phyloP scores from a whole-genome alignment of 371 early-diverging fungal species.

The Mucor sp. region DNA sequence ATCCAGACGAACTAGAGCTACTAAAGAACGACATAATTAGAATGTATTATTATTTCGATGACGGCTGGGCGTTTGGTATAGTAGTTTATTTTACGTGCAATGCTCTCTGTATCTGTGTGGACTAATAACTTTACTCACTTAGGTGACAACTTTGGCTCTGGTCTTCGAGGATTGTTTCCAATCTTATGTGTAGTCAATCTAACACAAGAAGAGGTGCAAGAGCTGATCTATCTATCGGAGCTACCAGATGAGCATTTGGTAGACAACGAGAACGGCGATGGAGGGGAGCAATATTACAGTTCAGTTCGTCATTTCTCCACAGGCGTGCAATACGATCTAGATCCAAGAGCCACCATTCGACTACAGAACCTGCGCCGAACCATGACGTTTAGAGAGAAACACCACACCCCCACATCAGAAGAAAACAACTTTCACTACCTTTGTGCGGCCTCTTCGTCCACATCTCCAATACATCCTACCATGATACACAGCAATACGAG shows the following conservation, averaged over 20 bases:
- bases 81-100: neutral
- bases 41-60: slow-evolving; percentile 59
- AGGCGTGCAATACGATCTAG: slow-evolving; percentile 16
- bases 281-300: slow-evolving; percentile 8
- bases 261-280: neutral
- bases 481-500: neutral
- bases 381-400: slow-evolving; percentile 8
- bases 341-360: slow-evolving; percentile 14
- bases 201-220: slow-evolving; percentile 21
- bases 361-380: slow-evolving; percentile 19
- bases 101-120: neutral
- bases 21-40: slow-evolving; percentile 61
- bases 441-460: slow-evolving; percentile 4
- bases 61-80: slow-evolving; percentile 71
- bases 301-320: slow-evolving; percentile 20
- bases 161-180: slow-evolving; percentile 30
- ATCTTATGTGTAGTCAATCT: slow-evolving; percentile 23
- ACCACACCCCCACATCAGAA: neutral
- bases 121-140: neutral
- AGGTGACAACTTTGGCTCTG: slow-evolving; percentile 32
- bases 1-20: slow-evolving; percentile 67
- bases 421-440: slow-evolving; percentile 22
- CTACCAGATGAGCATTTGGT: slow-evolving; percentile 7
- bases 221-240: slow-evolving; percentile 15
- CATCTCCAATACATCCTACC: slow-evolving; percentile 1